These are phyloP conservation scores for Syzygium jambos DNA, from an alignment of 345 rosid genomes.

Conservation along the genomic window DNA sequence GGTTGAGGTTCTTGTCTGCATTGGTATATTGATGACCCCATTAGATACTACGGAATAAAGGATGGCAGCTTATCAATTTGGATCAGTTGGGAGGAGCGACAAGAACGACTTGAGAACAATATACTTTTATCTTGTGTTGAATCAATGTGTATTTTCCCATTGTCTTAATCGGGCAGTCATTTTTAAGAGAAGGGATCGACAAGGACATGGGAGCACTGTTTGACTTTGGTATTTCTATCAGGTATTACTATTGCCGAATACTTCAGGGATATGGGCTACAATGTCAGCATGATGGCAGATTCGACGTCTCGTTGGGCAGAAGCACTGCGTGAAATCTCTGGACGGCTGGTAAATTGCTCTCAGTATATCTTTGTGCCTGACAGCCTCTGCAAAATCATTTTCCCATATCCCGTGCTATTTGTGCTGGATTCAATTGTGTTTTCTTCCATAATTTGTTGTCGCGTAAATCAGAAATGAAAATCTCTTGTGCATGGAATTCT, in stretches of 20 bases:
- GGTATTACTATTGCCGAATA: conserved; percentile 99
- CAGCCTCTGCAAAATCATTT: background rate
- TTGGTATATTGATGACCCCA: background rate
- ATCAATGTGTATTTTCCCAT: background rate
- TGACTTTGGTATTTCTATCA: conserved; percentile 6
- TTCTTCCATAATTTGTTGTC: background rate
- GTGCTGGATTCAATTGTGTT: background rate
- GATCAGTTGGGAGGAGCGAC: background rate
- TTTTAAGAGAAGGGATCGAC: background rate
- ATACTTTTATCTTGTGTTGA: background rate
- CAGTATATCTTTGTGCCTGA: background rate
- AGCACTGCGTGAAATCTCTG: conserved; percentile 99
- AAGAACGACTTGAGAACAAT: background rate
- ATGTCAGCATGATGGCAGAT: conserved; percentile 99
- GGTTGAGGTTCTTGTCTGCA: background rate
- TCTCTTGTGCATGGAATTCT: background rate
- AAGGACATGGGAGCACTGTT: background rate
- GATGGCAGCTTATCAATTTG: background rate
- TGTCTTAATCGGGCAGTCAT: background rate
- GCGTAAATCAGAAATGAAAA: background rate
- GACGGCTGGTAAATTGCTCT: conserved; percentile 67
- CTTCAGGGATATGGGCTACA: conserved; percentile 97
- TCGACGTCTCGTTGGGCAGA: conserved; percentile 99
- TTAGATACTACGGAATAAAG: background rate
- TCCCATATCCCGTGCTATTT: background rate